Conservation (phyloP, 805 yeast species). For the Nakazawaea ambrosiae region DNA sequence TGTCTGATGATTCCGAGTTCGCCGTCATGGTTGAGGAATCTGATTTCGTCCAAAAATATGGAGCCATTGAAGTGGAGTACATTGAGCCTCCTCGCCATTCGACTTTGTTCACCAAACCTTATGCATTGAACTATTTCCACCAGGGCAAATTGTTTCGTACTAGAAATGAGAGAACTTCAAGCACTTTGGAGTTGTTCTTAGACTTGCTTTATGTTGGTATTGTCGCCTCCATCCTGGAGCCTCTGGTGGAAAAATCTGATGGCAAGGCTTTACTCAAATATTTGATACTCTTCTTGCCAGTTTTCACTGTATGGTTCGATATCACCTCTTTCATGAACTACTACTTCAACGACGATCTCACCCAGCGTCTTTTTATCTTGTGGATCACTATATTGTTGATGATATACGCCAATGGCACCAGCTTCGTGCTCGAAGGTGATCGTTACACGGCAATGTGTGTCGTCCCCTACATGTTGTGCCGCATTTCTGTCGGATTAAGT, state of each 20-base stretch:
- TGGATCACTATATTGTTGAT: slow-evolving; percentile 47
- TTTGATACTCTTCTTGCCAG: slow-evolving; percentile 44
- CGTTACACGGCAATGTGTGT: slow-evolving; percentile 35
- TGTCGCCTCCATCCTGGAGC: slow-evolving; percentile 49
- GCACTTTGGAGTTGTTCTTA: slow-evolving; percentile 48
- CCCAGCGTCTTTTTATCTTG: slow-evolving; percentile 43
- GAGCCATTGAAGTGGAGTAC: slow-evolving; percentile 39
- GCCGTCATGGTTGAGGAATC: too few relatives aligned
- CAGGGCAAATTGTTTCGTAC: slow-evolving; percentile 51
- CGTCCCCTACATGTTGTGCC: slow-evolving; percentile 40
- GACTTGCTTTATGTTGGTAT: slow-evolving; percentile 62
- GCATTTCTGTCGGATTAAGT: slow-evolving; percentile 30
- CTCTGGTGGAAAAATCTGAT: slow-evolving; percentile 42
- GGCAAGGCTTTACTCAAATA: slow-evolving; percentile 42
- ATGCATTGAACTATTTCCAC: slow-evolving; percentile 55
- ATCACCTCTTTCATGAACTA: slow-evolving; percentile 57
- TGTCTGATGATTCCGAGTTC: too few relatives aligned
- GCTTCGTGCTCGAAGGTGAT: slow-evolving; percentile 27
- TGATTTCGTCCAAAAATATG: slow-evolving; percentile 40
- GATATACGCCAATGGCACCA: slow-evolving; percentile 43
- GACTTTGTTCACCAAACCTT: slow-evolving; percentile 41
- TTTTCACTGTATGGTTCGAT: slow-evolving; percentile 64
- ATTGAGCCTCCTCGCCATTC: slow-evolving; percentile 34
- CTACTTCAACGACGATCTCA: slow-evolving; percentile 52
- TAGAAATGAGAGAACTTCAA: slow-evolving; percentile 44